Conservation (phyloP, 345 rosid genomes). For the Heritiera fomes region DNA sequence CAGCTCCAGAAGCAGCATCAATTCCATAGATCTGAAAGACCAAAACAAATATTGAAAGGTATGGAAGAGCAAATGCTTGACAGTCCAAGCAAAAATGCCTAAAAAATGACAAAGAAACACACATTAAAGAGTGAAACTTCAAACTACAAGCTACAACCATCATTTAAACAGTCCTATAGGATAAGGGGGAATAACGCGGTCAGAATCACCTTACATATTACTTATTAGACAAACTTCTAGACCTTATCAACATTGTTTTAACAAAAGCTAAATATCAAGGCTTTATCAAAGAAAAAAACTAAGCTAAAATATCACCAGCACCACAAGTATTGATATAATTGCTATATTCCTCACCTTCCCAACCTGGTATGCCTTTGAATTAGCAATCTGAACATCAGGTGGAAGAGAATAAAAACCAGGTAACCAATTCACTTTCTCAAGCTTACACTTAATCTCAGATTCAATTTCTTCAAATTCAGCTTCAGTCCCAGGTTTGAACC, state of each 20-base stretch:
- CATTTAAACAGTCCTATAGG: background rate
- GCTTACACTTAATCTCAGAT: constrained; percentile 65
- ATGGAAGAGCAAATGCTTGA: background rate
- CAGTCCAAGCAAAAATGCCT: background rate
- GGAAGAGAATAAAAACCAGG: constrained; percentile 77
- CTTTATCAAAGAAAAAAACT: background rate
- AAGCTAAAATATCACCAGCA: constrained; percentile 1
- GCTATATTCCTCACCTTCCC: constrained; percentile 56
- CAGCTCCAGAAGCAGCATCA: constrained; percentile 94
- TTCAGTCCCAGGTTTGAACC: constrained; percentile 80
- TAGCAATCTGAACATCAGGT: constrained; percentile 69
- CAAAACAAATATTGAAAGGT: background rate
- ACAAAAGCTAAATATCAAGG: background rate
- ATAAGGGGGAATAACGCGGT: constrained; percentile 5
- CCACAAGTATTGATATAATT: background rate
- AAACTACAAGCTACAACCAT: background rate
- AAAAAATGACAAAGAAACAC: background rate
- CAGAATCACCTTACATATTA: background rate
- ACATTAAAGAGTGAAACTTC: constrained; percentile 8
- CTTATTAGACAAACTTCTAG: background rate
- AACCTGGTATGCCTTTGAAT: constrained; percentile 39
- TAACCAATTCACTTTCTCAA: constrained; percentile 67
- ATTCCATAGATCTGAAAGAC: constrained; percentile 77
- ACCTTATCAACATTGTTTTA: background rate
- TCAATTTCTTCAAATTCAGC: constrained; percentile 52